Base-by-base conservation (phyloP, 2,329 filamentous ascomycete genomes). In the Cordyceps cateniannulata region DNA sequence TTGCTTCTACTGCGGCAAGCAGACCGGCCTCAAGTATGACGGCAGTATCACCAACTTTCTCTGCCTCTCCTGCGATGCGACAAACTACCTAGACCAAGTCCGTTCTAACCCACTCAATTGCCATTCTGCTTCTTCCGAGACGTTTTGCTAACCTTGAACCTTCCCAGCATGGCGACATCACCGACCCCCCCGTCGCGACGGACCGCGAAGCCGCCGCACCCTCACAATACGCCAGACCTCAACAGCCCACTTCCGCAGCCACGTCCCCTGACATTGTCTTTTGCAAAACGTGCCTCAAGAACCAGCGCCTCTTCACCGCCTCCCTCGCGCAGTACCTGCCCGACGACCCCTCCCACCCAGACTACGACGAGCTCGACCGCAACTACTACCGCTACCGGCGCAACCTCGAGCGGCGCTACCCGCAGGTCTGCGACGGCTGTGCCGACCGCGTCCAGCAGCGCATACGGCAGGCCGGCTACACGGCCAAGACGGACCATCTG, bases 41-140 rank as follows among this genome's bases (percentile, higher is more conserved):
- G 82, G 83, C 32, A 70, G 71, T 57, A 79, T 85, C 61, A 81
- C 79, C 71, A 81, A 85, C 68, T 96, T 93, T 75, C 79, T 86
- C 50, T 96, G 92, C 74, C 76, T 82, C 22, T 78, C 83, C 63
- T 99, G 95, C 78, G 90, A 95, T 68, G 90, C 93, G 20, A 86
- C 88, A 62, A 99, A 98, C 74, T 90, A 91, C 76, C 79, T 97
- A 35, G 95, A 99, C 71, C 82, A 93, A 78, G 92, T 95, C 76
- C 62, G 78, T 62, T 7, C 29, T 24, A 10, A 25, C 47, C 12
- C 44, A 38, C 22, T 48, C 24, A 38, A 62, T 22, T 24, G 40
- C 20, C 49, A 35, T 32, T 20, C 9, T 22, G 4, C n/a, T 38
- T 62, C 52, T 48, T 35, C 58, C 59, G 24, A 54, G 10, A 48